Evolutionary conservation across 768 basidiomycete genomes (phyloP).

Genomic region (Amylocystis lapponica): DNA sequence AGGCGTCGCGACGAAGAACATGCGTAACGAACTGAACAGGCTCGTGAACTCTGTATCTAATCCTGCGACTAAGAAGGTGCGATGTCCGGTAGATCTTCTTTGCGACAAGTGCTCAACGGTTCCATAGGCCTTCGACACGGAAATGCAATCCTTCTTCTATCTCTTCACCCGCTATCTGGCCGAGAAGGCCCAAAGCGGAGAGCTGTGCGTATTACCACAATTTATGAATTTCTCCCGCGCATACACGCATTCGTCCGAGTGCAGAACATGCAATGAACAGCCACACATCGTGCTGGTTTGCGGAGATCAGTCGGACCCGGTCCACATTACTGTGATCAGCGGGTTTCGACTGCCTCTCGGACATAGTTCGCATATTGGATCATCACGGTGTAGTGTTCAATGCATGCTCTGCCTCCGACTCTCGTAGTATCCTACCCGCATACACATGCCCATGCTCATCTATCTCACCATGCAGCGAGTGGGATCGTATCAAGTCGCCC

Average conservation of each 20-base stretch:
- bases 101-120: too few species aligned
- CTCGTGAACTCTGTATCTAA: conserved; percentile 62
- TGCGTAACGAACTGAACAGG: conserved; percentile 62
- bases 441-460: background rate
- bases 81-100: conserved; percentile 39
- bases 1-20: conserved; percentile 50
- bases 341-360: too few species aligned
- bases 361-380: too few species aligned
- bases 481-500: conserved; percentile 68
- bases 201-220: conserved; percentile 63
- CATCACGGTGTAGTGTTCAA: too few species aligned
- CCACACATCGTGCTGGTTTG: too few species aligned
- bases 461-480: conserved; percentile 16
- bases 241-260: background rate
- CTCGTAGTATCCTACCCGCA: too few species aligned
- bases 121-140: conserved; percentile 93
- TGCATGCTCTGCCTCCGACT: background rate
- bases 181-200: conserved; percentile 81
- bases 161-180: conserved; percentile 93
- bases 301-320: too few species aligned
- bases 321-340: too few species aligned
- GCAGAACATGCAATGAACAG: too few species aligned
- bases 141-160: conserved; percentile 96
- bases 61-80: conserved; percentile 51
- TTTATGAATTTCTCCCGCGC: background rate